phyloP scores from a whole-genome alignment of 2,329 filamentous ascomycete genomes.

The Tolypocladium sp. region DNA sequence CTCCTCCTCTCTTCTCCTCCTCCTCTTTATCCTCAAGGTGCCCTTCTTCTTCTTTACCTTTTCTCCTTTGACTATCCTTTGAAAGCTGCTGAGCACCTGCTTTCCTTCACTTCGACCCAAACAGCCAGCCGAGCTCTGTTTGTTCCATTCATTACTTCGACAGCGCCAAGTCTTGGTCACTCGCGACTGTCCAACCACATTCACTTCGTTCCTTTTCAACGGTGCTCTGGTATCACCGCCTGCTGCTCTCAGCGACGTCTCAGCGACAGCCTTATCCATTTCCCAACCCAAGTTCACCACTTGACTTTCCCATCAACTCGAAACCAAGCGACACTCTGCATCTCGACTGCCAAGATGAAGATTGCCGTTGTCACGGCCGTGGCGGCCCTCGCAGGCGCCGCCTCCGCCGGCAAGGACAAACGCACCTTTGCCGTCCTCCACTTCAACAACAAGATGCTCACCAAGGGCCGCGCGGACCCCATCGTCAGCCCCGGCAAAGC shows the following conservation, averaged over 20 bases:
- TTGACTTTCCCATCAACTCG: background rate
- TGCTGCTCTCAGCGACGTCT: background rate
- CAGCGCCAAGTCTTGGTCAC: constrained; percentile 12
- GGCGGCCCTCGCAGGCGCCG: constrained; percentile 29
- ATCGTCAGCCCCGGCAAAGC: constrained; percentile 53
- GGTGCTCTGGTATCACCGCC: constrained; percentile 25
- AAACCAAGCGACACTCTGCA: background rate
- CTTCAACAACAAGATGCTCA: constrained; percentile 57
- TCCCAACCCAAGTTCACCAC: background rate
- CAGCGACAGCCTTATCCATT: background rate
- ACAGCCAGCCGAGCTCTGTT: constrained; percentile 16
- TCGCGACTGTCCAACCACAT: constrained; percentile 12
- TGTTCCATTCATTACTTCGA: constrained; percentile 20
- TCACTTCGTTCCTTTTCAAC: constrained; percentile 11
- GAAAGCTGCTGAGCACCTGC: constrained; percentile 24
- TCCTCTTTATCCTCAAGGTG: constrained; percentile 5
- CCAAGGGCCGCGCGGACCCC: constrained; percentile 57
- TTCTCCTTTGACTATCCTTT: constrained; percentile 1
- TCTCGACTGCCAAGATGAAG: constrained; percentile 22
- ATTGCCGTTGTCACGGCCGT: constrained; percentile 18
- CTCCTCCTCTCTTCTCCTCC: constrained; percentile 7
- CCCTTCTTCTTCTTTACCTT: constrained; percentile 7
- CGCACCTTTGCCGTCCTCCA: constrained; percentile 60
- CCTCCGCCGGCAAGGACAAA: constrained; percentile 29
- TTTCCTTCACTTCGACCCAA: constrained; percentile 18